Conservation (phyloP, 306 rosid genomes). For the Sindora glabra region DNA sequence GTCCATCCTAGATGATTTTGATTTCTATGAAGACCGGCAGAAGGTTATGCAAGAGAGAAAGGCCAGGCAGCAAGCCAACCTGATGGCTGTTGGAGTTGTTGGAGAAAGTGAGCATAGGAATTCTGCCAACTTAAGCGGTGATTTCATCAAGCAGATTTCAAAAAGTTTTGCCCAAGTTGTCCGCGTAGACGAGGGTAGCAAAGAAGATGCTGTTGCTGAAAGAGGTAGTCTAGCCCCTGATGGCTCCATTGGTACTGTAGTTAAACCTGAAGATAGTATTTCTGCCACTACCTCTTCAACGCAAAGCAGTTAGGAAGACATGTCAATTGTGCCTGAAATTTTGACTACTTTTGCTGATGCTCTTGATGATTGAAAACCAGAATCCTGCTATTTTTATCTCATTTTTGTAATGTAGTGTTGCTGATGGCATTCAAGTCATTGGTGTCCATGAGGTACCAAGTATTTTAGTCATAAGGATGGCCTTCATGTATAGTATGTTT, state of each 20-base stretch:
- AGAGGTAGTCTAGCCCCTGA: conserved; percentile 37
- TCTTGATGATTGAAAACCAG: conserved; percentile 19
- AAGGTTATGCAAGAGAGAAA: conserved; percentile 79
- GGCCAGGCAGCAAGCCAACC: conserved; percentile 57
- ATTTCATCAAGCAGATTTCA: conserved; percentile 70
- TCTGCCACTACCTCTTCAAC: conserved; percentile 44
- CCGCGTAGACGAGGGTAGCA: conserved; percentile 53
- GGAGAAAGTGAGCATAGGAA: conserved; percentile 56
- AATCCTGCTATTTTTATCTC: conserved; percentile 24
- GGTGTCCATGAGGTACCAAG: conserved; percentile 15
- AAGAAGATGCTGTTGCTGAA: conserved; percentile 32
- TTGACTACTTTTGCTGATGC: conserved; percentile 1
- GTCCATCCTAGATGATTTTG: conserved; percentile 81
- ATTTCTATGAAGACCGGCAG: conserved; percentile 76
- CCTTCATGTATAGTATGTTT: conserved; percentile 38
- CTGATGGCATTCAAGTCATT: conserved; percentile 28
- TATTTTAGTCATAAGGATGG: conserved; percentile 11
- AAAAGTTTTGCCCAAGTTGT: conserved; percentile 81
- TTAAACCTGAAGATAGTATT: conserved; percentile 46
- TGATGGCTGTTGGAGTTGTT: conserved; percentile 38
- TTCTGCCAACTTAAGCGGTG: conserved; percentile 32
- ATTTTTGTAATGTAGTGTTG: conserved; percentile 32
- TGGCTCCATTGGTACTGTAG: conserved; percentile 26
- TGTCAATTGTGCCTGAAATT: neutral
- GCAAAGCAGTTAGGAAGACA: conserved; percentile 39